Percentiles rank a stretch among this genome's conserved stretches.
These are phyloP conservation scores for Didymella sp. DNA, from an alignment of 2,329 filamentous ascomycete genomes.

Conservation along the genomic window DNA sequence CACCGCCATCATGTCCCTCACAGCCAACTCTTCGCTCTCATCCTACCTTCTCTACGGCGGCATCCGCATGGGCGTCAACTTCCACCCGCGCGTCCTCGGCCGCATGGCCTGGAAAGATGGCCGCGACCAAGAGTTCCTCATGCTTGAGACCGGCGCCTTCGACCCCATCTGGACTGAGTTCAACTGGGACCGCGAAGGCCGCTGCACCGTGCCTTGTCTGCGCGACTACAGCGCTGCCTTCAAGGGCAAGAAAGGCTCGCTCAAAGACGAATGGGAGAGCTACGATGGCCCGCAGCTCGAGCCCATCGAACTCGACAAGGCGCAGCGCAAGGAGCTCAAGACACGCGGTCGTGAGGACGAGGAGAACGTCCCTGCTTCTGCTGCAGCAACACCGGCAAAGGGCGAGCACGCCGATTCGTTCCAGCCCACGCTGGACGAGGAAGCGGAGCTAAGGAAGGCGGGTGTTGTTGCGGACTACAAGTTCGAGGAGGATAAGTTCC, in stretches of 20 bases:
- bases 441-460: conserved; percentile 50
- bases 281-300: conserved; percentile 57
- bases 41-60: conserved; percentile 63
- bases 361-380: conserved; percentile 38
- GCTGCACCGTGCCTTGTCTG: conserved; percentile 62
- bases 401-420: conserved; percentile 48
- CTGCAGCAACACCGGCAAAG: conserved; percentile 35
- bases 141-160: conserved; percentile 65
- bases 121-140: conserved; percentile 61
- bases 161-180: conserved; percentile 66
- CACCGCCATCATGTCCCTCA: conserved; percentile 63
- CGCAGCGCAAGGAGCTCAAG: conserved; percentile 39
- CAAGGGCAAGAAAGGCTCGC: conserved; percentile 55
- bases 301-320: conserved; percentile 39
- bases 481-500: conserved; percentile 59
- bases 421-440: conserved; percentile 50
- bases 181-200: conserved; percentile 60
- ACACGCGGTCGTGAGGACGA: conserved; percentile 32
- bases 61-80: conserved; percentile 65
- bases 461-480: conserved; percentile 55
- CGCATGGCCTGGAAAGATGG: conserved; percentile 65
- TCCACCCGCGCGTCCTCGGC: conserved; percentile 63
- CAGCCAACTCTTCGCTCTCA: conserved; percentile 62
- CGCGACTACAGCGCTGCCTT: conserved; percentile 62
- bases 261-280: conserved; percentile 62